Conservation (phyloP, 1,139 yeast species). For the Candida frijolesensis region DNA sequence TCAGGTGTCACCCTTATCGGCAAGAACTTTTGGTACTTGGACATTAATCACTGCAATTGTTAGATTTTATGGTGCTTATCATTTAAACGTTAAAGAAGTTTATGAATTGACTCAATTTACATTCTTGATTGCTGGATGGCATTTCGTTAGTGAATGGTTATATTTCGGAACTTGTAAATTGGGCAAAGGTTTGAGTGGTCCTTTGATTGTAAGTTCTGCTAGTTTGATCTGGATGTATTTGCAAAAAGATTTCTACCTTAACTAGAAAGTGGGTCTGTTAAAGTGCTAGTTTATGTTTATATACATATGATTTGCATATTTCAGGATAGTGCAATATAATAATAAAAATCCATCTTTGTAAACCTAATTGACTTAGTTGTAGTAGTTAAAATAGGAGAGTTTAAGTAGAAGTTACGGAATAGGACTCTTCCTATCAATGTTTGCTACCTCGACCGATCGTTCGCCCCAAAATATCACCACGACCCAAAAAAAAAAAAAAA, state of each 20-base stretch:
- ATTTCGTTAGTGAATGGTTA: slow-evolving; percentile 84
- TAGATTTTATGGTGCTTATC: slow-evolving; percentile 84
- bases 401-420: too few relatives aligned
- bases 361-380: too few relatives aligned
- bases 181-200: slow-evolving; percentile 90
- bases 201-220: slow-evolving; percentile 63
- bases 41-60: slow-evolving; percentile 84
- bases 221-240: slow-evolving; percentile 63
- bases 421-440: too few relatives aligned
- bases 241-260: slow-evolving; percentile 53
- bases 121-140: slow-evolving; percentile 81
- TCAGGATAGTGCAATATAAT: too few relatives aligned
- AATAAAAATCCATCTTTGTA: too few relatives aligned
- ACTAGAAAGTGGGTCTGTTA: background rate
- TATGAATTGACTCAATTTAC: slow-evolving; percentile 81
- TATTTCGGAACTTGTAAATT: slow-evolving; percentile 75
- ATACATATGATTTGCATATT: too few relatives aligned
- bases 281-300: too few relatives aligned
- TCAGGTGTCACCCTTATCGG: slow-evolving; percentile 72
- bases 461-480: background rate
- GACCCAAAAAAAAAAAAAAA: background rate
- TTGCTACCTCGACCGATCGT: too few relatives aligned
- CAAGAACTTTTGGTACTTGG: slow-evolving; percentile 98
- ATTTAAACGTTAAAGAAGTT: slow-evolving; percentile 64
- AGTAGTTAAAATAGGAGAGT: too few relatives aligned